A percentile compares a stretch with the other conserved stretches of the same genome.
These are phyloP conservation scores for Aspergillus affinis DNA, from an alignment of 495 filamentous ascomycete genomes.

Conservation along the genomic window DNA sequence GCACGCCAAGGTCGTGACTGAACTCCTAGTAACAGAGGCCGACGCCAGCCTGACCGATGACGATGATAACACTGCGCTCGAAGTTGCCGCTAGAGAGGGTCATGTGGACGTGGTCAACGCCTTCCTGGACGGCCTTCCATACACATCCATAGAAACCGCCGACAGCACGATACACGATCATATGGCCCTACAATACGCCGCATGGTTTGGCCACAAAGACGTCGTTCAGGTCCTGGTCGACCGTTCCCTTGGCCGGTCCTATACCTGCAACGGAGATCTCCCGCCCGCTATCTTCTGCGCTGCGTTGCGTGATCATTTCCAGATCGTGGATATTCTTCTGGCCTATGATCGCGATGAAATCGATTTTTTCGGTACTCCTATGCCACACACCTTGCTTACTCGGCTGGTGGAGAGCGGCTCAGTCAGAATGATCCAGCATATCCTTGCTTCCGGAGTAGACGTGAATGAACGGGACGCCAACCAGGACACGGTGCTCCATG, in stretches of 20 bases:
- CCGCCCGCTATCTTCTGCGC: background rate
- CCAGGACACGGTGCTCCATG: background rate
- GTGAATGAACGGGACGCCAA: background rate
- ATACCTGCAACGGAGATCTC: background rate
- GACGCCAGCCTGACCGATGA: background rate
- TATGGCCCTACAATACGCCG: background rate
- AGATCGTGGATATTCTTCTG: constrained; percentile 2
- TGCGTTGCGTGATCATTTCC: background rate
- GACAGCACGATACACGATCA: background rate
- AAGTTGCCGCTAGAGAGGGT: background rate
- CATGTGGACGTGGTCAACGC: constrained; percentile 2
- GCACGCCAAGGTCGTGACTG: background rate
- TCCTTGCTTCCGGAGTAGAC: background rate
- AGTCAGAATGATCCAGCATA: background rate
- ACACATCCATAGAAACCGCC: background rate
- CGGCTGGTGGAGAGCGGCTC: background rate
- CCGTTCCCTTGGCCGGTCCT: background rate
- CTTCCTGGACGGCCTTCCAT: background rate
- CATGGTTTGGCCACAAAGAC: background rate
- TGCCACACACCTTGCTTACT: background rate
- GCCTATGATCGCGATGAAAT: background rate
- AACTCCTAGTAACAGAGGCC: background rate
- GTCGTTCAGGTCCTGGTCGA: background rate
- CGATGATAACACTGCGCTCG: background rate
- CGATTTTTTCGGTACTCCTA: background rate